phyloP scores from a whole-genome alignment of 331 rosid genomes.

The Acacia concinna region DNA sequence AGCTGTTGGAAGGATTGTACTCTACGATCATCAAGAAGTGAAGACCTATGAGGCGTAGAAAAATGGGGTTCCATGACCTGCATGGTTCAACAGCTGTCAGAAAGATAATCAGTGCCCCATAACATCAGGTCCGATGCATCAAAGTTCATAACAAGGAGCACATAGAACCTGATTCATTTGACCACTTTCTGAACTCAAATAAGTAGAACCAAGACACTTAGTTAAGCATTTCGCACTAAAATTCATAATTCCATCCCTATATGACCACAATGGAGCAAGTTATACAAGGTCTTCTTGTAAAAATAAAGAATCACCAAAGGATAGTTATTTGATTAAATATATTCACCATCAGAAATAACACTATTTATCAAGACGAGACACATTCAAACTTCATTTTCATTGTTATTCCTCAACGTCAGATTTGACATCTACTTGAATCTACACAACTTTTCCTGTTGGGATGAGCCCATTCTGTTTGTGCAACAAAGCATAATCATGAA shows the following conservation, averaged over 20 bases:
- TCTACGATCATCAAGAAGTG: conserved; percentile 36
- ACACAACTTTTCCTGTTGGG: too few species aligned
- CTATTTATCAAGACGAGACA: too few species aligned
- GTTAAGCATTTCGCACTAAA: conserved; percentile 6
- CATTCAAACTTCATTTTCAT: not conserved
- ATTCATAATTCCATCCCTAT: not conserved
- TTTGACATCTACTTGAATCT: too few species aligned
- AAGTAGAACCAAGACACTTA: not conserved
- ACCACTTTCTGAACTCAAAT: conserved; percentile 11
- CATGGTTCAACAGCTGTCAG: conserved; percentile 33
- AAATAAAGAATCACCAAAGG: not conserved
- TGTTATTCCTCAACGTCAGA: not conserved
- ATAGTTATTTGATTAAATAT: not conserved
- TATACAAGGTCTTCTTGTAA: conserved; percentile 1
- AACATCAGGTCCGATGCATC: conserved; percentile 18
- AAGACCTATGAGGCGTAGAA: conserved; percentile 41
- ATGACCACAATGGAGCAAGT: not conserved
- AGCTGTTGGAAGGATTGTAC: conserved; percentile 33
- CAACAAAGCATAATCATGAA: not conserved
- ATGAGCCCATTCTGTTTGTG: too few species aligned
- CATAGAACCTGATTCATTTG: not conserved
- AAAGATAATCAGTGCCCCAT: conserved; percentile 19
- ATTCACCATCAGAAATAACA: not conserved
- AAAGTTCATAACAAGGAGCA: not conserved
- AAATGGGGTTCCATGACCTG: conserved; percentile 48